Conservation (phyloP, 2,329 filamentous ascomycete species). For the Polychaeton citri region DNA sequence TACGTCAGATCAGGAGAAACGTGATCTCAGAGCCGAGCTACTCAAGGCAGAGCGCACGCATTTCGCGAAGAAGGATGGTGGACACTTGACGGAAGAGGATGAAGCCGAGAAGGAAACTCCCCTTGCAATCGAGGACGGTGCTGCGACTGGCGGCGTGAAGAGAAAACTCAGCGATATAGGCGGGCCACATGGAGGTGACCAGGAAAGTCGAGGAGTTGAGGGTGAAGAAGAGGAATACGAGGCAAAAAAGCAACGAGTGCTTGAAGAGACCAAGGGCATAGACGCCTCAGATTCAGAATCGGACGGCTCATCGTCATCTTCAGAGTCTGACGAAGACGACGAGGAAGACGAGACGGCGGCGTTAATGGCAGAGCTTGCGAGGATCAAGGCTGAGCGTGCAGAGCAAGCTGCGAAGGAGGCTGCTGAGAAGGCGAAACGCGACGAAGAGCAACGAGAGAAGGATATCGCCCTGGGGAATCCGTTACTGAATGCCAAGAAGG, state of each 20-base stretch:
- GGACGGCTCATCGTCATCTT: slow-evolving; percentile 11
- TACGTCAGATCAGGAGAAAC: slow-evolving; percentile 53
- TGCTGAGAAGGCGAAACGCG: slow-evolving; percentile 62
- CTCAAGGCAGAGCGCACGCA: slow-evolving; percentile 78
- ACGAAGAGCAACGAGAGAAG: slow-evolving; percentile 70
- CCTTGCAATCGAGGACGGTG: slow-evolving; percentile 34
- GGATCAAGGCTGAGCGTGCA: slow-evolving; percentile 76
- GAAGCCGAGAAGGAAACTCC: slow-evolving; percentile 9
- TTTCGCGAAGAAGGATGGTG: slow-evolving; percentile 71
- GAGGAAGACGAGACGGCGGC: slow-evolving; percentile 74
- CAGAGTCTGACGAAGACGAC: slow-evolving; percentile 49
- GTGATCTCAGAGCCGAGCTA: slow-evolving; percentile 81
- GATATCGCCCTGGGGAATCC: slow-evolving; percentile 91
- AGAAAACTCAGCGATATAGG: slow-evolving; percentile 43
- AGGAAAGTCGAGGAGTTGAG: slow-evolving; percentile 28
- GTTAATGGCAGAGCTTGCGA: slow-evolving; percentile 82
- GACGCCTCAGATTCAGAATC: slow-evolving; percentile 61
- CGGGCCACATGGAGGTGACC: slow-evolving; percentile 23
- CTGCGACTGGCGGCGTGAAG: slow-evolving; percentile 39
- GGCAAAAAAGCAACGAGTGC: slow-evolving; percentile 69
- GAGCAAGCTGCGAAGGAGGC: slow-evolving; percentile 74
- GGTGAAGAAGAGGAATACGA: slow-evolving; percentile 51
- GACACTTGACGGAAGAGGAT: slow-evolving; percentile 26
- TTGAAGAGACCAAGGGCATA: slow-evolving; percentile 78
- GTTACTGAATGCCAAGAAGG: slow-evolving; percentile 60